These are phyloP conservation scores for Aspergillus japonicus DNA, from an alignment of 2,329 filamentous ascomycete species.

Conservation along the genomic window DNA sequence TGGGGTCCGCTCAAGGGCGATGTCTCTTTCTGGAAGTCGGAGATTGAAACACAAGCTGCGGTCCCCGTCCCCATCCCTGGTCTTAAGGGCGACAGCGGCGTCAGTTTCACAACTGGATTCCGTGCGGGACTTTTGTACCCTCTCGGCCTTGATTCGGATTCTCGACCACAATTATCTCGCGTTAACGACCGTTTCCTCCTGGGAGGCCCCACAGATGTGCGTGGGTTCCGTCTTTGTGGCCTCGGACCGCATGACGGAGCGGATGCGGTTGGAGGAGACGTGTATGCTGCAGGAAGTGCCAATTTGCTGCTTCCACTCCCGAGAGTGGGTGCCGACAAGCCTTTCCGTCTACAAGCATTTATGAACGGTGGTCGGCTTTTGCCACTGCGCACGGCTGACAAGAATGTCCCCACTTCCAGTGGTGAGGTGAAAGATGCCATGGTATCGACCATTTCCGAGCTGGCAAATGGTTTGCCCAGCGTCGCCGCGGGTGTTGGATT, in stretches of 20 bases:
- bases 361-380: conserved; percentile 85
- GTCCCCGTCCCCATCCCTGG: conserved; percentile 71
- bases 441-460: conserved; percentile 63
- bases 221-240: conserved; percentile 86
- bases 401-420: conserved; percentile 48
- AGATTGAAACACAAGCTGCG: conserved; percentile 76
- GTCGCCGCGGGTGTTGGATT: conserved; percentile 83
- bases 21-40: conserved; percentile 91
- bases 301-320: conserved; percentile 85
- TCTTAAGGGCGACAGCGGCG: conserved; percentile 66
- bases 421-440: conserved; percentile 48
- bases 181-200: conserved; percentile 95
- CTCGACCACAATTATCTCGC: conserved; percentile 64
- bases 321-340: conserved; percentile 74
- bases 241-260: conserved; percentile 82
- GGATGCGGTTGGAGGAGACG: conserved; percentile 86
- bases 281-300: conserved; percentile 85
- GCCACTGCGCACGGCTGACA: conserved; percentile 62
- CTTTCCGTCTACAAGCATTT: conserved; percentile 84
- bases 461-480: conserved; percentile 76
- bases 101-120: conserved; percentile 79
- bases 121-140: conserved; percentile 82
- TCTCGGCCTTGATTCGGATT: conserved; percentile 61
- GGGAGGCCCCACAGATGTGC: conserved; percentile 89
- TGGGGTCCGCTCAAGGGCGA: conserved; percentile 81